Evolutionary conservation across 495 filamentous ascomycete species (phyloP), one percentile per base, ranked within the genome.

Genomic region (Echria macrotheca): DNA sequence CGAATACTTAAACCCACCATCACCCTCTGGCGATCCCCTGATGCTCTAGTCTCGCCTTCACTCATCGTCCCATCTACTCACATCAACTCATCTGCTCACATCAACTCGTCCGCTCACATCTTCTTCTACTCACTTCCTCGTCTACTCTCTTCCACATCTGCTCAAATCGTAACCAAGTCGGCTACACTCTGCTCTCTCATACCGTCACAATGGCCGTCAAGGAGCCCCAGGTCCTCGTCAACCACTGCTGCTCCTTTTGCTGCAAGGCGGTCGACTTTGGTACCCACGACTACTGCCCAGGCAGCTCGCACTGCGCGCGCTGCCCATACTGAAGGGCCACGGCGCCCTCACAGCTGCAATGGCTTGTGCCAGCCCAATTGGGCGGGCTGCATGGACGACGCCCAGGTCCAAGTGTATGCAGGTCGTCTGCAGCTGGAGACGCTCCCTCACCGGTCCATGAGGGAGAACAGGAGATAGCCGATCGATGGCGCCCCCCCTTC

Each of bases 201-300:
- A 35, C 9, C 12, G 25, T 53, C 62, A 63, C 53, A 49, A 75
- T 75, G 72, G 68, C 65, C 59, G 64, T 69, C 64, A 63, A 66
- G 51, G 72, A 72, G 53, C 56, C 50, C 53, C 58, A 70, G 50
- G 61, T 68, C 52, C 70, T 71, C 47, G 72, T 75, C 65, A 62
- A 73, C 64, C 50, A 70, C 43, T 75, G 72, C 68, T 75, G 72
- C 72, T 70, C 70, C 19, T 75, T 70, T 51, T 75, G 72, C 67
- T 75, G 72, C 69, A 73, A 71, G 61, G 72, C 72, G 32, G 60
- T 71, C 46, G 72, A 75, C 61, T 75, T 72, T 28, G 72, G 72
- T 54, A 75, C 72, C 31, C 72, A 75, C 56, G 72, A 75, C 55
- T 75, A 72, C 60, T 75, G 72, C 68, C 69, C 69, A 15, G 55